Evolutionary conservation across 352 stramenopile species (phyloP).

Genomic region (Phytophthora citricola): DNA sequence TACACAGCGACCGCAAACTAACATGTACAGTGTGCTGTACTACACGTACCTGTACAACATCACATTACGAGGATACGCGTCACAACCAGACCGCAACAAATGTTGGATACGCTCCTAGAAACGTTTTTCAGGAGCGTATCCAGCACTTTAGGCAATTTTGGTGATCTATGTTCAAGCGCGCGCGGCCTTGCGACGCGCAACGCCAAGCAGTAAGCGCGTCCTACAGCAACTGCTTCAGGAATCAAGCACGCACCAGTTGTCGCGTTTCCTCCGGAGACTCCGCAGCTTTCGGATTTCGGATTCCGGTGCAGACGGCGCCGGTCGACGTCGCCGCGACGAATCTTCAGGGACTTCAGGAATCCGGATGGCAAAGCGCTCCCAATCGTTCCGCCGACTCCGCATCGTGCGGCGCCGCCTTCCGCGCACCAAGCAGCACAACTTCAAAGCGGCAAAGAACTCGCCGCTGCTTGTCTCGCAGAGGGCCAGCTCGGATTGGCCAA

Average conservation of each 20-base stretch:
- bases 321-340: constrained; percentile 11
- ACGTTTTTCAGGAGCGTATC: constrained; percentile 4
- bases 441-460: constrained; percentile 22
- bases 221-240: constrained; percentile 7
- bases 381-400: constrained; percentile 7
- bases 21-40: too few relatives aligned
- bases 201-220: not conserved
- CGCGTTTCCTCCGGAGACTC: too few relatives aligned
- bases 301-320: constrained; percentile 15
- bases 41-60: too few relatives aligned
- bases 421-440: constrained; percentile 22
- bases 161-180: constrained; percentile 20
- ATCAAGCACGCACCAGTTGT: constrained; percentile 3
- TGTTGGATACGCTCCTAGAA: too few relatives aligned
- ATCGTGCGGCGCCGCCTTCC: constrained; percentile 1
- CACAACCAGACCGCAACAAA: too few relatives aligned
- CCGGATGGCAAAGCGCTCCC: constrained; percentile 10
- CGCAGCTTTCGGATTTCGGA: not conserved
- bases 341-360: constrained; percentile 36
- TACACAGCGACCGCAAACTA: too few relatives aligned
- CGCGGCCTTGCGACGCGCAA: not conserved
- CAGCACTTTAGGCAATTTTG: constrained; percentile 2
- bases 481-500: not conserved
- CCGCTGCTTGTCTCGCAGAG: constrained; percentile 2
- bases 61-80: too few relatives aligned